phyloP scores from a whole-genome alignment of 805 yeast genomes.

The Candida vaughaniae region DNA sequence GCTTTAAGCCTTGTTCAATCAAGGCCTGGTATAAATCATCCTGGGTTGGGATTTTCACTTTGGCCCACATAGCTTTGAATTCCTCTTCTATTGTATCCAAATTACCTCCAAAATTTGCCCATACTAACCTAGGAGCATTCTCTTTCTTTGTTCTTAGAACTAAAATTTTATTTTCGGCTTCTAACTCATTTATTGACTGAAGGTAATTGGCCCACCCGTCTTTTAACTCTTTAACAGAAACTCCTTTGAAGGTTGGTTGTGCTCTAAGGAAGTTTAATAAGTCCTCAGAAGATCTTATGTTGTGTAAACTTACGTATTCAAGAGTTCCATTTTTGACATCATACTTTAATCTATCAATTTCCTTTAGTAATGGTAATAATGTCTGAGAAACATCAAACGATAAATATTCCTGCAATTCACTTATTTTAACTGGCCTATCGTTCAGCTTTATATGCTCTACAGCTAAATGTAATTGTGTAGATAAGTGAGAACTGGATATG shows the following conservation, averaged over 20 bases:
- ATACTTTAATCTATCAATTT: conserved; percentile 73
- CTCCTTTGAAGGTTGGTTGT: conserved; percentile 86
- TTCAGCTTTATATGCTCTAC: conserved; percentile 80
- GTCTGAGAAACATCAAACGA: conserved; percentile 60
- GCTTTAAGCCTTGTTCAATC: conserved; percentile 84
- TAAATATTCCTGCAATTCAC: conserved; percentile 65
- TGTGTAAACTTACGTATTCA: conserved; percentile 86
- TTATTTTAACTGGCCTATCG: conserved; percentile 67
- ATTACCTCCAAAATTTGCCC: conserved; percentile 84
- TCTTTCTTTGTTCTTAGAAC: conserved; percentile 92
- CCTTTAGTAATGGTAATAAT: conserved; percentile 67
- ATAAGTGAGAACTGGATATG: conserved; percentile 60
- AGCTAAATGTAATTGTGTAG: conserved; percentile 86
- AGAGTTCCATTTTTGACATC: conserved; percentile 62
- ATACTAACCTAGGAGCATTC: conserved; percentile 84
- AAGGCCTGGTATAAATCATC: conserved; percentile 78
- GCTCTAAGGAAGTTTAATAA: conserved; percentile 68
- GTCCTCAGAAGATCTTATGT: conserved; percentile 79
- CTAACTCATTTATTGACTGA: conserved; percentile 74
- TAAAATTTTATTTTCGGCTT: conserved; percentile 69
- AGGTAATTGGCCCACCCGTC: conserved; percentile 96
- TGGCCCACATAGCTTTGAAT: conserved; percentile 79
- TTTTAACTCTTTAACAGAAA: conserved; percentile 72
- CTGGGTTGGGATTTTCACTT: conserved; percentile 74
- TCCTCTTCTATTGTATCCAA: conserved; percentile 73